Percentiles rank a stretch among this genome's conserved stretches.
Evolutionary conservation across 345 rosid genomes (phyloP).

Genomic region (Balakata baccata): DNA sequence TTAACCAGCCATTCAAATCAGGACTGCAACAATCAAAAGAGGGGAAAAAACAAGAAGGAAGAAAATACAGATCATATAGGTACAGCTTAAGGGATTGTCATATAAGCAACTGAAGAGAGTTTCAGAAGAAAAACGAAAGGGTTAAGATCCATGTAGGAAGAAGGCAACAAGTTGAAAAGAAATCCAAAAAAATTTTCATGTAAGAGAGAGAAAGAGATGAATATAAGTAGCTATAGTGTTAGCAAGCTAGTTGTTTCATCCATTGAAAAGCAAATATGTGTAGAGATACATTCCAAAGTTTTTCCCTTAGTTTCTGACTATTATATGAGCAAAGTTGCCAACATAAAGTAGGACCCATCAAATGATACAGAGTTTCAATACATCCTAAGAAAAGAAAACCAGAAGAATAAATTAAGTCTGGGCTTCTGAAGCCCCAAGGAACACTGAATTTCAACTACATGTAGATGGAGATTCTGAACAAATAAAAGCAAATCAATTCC

Average conservation of each 20-base stretch:
- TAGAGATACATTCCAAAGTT: not conserved
- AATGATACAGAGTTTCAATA: not conserved
- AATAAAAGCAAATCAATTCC: not conserved
- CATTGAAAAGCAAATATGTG: not conserved
- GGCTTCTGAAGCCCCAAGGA: not conserved
- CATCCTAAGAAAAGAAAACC: not conserved
- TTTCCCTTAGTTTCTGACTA: not conserved
- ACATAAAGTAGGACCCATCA: not conserved
- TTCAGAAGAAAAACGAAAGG: not conserved
- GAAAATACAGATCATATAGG: not conserved
- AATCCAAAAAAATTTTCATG: not conserved
- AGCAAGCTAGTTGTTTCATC: not conserved
- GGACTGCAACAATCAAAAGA: not conserved
- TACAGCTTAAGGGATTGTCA: not conserved
- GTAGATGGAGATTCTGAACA: not conserved
- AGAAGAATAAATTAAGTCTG: not conserved
- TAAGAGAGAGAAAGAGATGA: not conserved
- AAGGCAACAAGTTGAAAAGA: not conserved
- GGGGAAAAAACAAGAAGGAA: not conserved
- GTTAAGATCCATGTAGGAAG: not conserved
- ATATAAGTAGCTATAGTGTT: not conserved
- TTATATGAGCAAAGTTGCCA: not conserved
- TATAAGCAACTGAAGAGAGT: not conserved
- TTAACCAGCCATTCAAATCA: constrained; percentile 17
- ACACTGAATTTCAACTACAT: not conserved